These are phyloP conservation scores for Lolium multiflorum DNA, from an alignment of 176 grass and related monocot genomes.

Conservation along the genomic window DNA sequence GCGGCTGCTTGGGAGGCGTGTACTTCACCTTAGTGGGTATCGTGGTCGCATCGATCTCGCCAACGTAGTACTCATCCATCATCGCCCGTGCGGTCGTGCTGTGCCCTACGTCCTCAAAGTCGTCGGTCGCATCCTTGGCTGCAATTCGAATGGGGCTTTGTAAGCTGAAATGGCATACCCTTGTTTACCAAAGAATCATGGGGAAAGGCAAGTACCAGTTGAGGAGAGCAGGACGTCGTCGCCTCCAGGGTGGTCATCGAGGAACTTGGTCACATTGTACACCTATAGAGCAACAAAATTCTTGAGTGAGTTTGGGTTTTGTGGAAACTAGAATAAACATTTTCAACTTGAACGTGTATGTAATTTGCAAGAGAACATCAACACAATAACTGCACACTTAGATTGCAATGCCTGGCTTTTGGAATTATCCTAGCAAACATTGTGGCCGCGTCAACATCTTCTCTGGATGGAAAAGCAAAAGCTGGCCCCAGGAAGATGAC, in stretches of 20 bases:
- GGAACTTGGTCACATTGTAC: conserved; percentile 96
- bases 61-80: conserved; percentile 75
- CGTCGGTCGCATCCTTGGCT: conserved; percentile 87
- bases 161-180: conserved; percentile 8
- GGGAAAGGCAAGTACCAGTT: conserved; percentile 60
- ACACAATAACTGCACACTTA: background rate
- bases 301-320: background rate
- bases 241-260: conserved; percentile 97
- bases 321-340: background rate
- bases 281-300: conserved; percentile 51
- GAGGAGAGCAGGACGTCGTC: conserved; percentile 91
- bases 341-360: background rate
- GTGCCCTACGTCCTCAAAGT: conserved; percentile 74
- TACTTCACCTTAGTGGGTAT: conserved; percentile 92
- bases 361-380: background rate
- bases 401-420: background rate
- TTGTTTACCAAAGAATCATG: conserved; percentile 19
- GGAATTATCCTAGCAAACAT: conserved; percentile 16
- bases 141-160: background rate
- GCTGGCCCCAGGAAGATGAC: conserved; percentile 24
- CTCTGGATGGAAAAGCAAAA: background rate
- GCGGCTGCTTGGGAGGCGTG: conserved; percentile 79
- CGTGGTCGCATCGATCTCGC: conserved; percentile 67
- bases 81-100: conserved; percentile 71
- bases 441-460: background rate